Evolutionary conservation across 2,329 filamentous ascomycete genomes (phyloP).

Genomic region (Curvularia sp.): DNA sequence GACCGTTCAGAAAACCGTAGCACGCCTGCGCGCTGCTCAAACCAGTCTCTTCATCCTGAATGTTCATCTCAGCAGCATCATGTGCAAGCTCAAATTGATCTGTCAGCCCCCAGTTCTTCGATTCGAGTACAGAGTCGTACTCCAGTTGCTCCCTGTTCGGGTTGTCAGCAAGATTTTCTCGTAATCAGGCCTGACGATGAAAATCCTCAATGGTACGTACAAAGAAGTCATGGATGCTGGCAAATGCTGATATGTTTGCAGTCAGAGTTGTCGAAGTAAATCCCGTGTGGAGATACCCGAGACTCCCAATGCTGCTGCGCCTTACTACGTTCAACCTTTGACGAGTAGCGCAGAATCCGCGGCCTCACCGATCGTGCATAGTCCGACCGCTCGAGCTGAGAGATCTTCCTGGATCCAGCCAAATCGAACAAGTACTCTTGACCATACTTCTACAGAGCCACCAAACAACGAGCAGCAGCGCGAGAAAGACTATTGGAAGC

Average conservation of each 20-base stretch:
- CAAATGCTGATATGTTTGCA: slow-evolving; percentile 2
- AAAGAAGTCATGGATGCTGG: background rate
- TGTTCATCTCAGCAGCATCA: background rate
- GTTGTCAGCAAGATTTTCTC: slow-evolving; percentile 20
- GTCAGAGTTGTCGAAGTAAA: slow-evolving; percentile 18
- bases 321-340: background rate
- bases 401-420: slow-evolving; percentile 12
- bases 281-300: slow-evolving; percentile 26
- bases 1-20: slow-evolving; percentile 21
- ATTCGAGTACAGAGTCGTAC: background rate
- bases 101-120: background rate
- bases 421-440: background rate
- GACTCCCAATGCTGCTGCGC: slow-evolving; percentile 16
- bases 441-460: background rate
- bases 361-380: background rate
- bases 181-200: slow-evolving; percentile 3
- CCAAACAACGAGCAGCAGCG: background rate
- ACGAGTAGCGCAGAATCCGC: background rate
- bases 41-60: slow-evolving; percentile 9
- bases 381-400: background rate
- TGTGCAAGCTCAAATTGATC: background rate
- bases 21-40: slow-evolving; percentile 25
- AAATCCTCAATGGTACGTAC: slow-evolving; percentile 20
- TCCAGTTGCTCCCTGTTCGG: slow-evolving; percentile 14
- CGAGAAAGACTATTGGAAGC: background rate